Evolutionary conservation across 495 filamentous ascomycete genomes (phyloP), one percentile per base, ranked within the genome.

Genomic region (Daldinia concentrica): DNA sequence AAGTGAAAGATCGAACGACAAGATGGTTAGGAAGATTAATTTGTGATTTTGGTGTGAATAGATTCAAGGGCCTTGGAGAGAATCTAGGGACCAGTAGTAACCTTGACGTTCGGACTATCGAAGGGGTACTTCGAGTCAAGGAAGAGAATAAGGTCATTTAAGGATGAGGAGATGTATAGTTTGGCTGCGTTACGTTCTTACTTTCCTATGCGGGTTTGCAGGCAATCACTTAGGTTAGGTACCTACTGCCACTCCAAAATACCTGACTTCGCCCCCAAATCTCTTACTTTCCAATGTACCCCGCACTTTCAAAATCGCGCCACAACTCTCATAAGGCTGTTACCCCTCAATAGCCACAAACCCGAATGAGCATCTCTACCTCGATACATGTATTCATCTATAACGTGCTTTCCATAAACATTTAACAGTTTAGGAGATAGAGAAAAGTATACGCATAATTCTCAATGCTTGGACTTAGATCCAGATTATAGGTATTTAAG

Each of bases 81-180:
- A 62, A 64, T 66, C 36, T 71, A 57, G 63, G 50, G 27, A 56
- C 34, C 0, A 8, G 30, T 11, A 45, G 66, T 19, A 64, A 43
- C 26, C 39, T 74, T 57, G 71, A 73, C 17, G 48, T 37, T 68
- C 66, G 57, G 12, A 63, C 37, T 68, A 70, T 73, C 71, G 73
- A 76, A 78, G 74, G 43, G 41, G 58, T 32, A 62, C 71, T 68
- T 61, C 75, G 62, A 61, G 63, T 64, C 32, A 71, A 48, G 30
- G 30, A 68, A 26, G 64, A 67, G 66, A 73, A 65, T 68, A 69
- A 59, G 68, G 41, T 62, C 76, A 78, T 78, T 37, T 58, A 66
- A 62, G 22, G 22, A 48, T 55, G 60, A 67, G 63, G 67, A 69
- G 67, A 62, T 50, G 45, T 32, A 14, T 7, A 36, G n/a, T 19